Percentiles rank a stretch among this genome's conserved stretches.
These are phyloP conservation scores for Fusarium brachygibbosum DNA, from an alignment of 2,329 filamentous ascomycete species.

Conservation along the genomic window DNA sequence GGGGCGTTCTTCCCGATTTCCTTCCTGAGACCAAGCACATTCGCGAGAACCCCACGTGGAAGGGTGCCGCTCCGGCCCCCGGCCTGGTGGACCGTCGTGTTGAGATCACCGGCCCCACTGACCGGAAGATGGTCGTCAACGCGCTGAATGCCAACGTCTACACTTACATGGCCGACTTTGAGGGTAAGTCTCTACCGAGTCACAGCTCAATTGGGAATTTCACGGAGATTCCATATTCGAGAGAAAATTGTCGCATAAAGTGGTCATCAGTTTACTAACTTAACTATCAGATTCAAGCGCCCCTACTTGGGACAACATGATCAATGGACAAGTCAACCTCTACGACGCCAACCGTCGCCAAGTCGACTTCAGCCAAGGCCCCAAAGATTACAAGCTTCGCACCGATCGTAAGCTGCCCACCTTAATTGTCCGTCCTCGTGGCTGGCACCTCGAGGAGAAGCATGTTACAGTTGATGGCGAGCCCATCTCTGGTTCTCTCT, in stretches of 20 bases:
- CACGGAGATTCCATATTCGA: too few species aligned
- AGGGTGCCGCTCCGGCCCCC: constrained; percentile 89
- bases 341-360: constrained; percentile 95
- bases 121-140: constrained; percentile 99
- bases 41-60: constrained; percentile 94
- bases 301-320: constrained; percentile 99
- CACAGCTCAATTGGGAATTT: not conserved
- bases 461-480: constrained; percentile 96
- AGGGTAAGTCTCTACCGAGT: constrained; percentile 71
- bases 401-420: constrained; percentile 89
- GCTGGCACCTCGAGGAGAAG: constrained; percentile 99
- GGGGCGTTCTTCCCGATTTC: constrained; percentile 90
- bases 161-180: constrained; percentile 99
- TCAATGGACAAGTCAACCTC: constrained; percentile 97
- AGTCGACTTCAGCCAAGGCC: constrained; percentile 95
- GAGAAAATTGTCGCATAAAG: not conserved
- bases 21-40: constrained; percentile 95
- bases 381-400: constrained; percentile 97
- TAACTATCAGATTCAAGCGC: constrained; percentile 82
- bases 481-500: constrained; percentile 90
- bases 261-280: constrained; percentile 25
- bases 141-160: constrained; percentile 95
- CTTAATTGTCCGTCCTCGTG: constrained; percentile 92
- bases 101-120: constrained; percentile 97
- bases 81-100: constrained; percentile 93